Percentiles rank a stretch among this genome's conserved stretches.
These are phyloP conservation scores for Chrysanthemum lavandulifolium DNA, from an alignment of 129 eudicot genomes.

Conservation along the genomic window DNA sequence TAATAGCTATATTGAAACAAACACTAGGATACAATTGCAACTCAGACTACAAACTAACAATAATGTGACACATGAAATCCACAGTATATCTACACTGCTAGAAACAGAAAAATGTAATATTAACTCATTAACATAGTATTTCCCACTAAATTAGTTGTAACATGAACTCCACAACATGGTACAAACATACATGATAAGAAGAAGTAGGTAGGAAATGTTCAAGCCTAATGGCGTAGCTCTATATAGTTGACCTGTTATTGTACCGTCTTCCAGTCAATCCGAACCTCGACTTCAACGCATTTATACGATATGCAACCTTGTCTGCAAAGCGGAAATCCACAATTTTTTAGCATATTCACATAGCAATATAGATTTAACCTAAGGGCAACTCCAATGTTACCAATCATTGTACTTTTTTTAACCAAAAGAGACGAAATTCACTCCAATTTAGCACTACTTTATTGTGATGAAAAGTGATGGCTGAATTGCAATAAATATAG, in stretches of 20 bases:
- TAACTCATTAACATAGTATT: conserved; percentile 15
- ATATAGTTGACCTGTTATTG: neutral
- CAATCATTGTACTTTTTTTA: no score
- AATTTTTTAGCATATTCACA: no score
- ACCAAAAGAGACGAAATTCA: no score
- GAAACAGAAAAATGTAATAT: conserved; percentile 16
- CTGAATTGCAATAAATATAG: no score
- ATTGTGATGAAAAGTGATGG: no score
- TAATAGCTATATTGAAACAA: no score
- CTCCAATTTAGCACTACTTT: no score
- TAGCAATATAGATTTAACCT: no score
- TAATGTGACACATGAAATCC: neutral
- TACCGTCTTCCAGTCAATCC: conserved; percentile 19
- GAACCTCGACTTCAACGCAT: conserved; percentile 9
- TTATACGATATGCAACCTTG: conserved; percentile 8
- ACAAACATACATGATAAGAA: conserved; percentile 18
- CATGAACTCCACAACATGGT: neutral
- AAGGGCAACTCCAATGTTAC: no score
- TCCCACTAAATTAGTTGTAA: neutral
- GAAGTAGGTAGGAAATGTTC: neutral
- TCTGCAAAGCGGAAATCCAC: no score
- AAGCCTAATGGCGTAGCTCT: conserved; percentile 9
- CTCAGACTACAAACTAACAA: neutral
- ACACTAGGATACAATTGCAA: no score
- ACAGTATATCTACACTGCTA: conserved; percentile 20